A percentile compares a stretch with the other conserved stretches of the same genome.
phyloP scores from a whole-genome alignment of 208 protist species.

The Leishmania braziliensis region DNA sequence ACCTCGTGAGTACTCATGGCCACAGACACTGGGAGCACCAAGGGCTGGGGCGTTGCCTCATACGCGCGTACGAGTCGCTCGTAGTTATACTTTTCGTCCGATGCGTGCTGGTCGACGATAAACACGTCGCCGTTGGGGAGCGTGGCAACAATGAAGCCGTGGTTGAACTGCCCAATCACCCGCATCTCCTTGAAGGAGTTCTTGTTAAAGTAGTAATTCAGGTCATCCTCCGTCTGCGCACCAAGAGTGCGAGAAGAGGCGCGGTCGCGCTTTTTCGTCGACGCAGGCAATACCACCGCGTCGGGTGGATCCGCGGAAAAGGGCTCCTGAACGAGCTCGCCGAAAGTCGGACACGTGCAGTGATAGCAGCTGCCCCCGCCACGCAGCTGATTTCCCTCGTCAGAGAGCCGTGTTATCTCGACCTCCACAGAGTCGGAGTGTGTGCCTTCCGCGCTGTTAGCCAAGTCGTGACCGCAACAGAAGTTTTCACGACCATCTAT shows the following conservation, averaged over 20 bases:
- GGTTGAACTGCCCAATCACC: slow-evolving; percentile 95
- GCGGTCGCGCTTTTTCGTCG: background rate
- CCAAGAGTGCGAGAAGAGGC: slow-evolving; percentile 28
- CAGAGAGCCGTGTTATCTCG: slow-evolving; percentile 31
- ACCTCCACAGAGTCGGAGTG: background rate
- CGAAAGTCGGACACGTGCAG: slow-evolving; percentile 38
- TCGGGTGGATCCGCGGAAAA: background rate
- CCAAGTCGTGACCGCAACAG: background rate
- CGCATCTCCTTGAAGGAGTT: slow-evolving; percentile 86
- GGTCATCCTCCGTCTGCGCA: slow-evolving; percentile 65
- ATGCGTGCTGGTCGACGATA: slow-evolving; percentile 95
- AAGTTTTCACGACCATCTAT: background rate
- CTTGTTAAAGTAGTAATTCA: slow-evolving; percentile 77
- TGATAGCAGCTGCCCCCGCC: slow-evolving; percentile 27
- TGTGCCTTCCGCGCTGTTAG: background rate
- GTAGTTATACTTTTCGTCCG: slow-evolving; percentile 96
- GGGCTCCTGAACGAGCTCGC: slow-evolving; percentile 18
- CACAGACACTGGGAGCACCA: slow-evolving; percentile 75
- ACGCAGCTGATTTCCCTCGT: slow-evolving; percentile 39
- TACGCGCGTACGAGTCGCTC: slow-evolving; percentile 81
- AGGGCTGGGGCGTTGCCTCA: slow-evolving; percentile 76
- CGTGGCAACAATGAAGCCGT: slow-evolving; percentile 92
- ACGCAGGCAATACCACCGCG: background rate
- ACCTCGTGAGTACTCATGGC: slow-evolving; percentile 80
- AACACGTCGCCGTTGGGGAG: slow-evolving; percentile 82